Evolutionary conservation across 2,329 filamentous ascomycete species (phyloP).

Genomic region (Aureobasidium sp.): DNA sequence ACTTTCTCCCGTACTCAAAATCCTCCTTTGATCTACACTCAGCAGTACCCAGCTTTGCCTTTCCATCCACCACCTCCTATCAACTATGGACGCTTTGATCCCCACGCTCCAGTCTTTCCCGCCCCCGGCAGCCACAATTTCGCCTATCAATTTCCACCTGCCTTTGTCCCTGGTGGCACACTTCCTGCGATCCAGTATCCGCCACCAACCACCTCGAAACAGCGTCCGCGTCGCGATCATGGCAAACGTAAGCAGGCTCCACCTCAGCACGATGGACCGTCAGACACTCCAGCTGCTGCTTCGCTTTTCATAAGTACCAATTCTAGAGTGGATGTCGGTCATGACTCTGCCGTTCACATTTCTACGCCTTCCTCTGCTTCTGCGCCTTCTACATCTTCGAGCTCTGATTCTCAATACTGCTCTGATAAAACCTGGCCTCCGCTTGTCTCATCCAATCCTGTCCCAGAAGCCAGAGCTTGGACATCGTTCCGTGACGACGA

Average conservation of each 20-base stretch:
- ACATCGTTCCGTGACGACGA: not conserved
- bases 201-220: not conserved
- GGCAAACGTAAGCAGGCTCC: not conserved
- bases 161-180: not conserved
- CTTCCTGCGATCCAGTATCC: not conserved
- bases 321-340: not conserved
- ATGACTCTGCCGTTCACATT: not conserved
- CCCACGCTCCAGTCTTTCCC: not conserved
- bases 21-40: not conserved
- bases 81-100: not conserved
- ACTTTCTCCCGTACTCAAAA: not conserved
- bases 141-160: not conserved
- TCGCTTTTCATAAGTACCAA: not conserved
- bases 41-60: not conserved
- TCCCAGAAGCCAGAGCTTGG: not conserved
- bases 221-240: not conserved
- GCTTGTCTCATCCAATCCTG: not conserved
- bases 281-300: not conserved
- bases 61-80: not conserved
- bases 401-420: not conserved
- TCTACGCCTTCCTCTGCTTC: not conserved
- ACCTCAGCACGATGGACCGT: not conserved
- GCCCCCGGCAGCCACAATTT: not conserved
- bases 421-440: not conserved
- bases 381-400: not conserved